Evolutionary conservation across 2,329 filamentous ascomycete species (phyloP).

Genomic region (Aspergillus sp.): DNA sequence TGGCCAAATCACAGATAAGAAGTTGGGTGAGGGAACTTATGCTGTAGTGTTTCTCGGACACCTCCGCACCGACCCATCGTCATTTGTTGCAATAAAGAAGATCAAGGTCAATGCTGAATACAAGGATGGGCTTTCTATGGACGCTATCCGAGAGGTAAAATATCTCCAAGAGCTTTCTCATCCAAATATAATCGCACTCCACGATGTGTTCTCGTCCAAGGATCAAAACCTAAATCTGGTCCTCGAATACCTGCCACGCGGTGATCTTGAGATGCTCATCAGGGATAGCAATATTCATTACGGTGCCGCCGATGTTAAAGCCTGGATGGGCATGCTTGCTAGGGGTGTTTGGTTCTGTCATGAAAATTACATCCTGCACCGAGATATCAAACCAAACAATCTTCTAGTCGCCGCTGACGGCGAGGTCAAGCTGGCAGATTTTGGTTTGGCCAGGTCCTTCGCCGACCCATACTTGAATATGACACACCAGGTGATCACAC

Average conservation of each 20-base stretch:
- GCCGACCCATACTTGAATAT: slow-evolving; percentile 85
- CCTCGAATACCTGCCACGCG: slow-evolving; percentile 88
- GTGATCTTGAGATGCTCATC: slow-evolving; percentile 92
- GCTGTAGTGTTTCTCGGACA: slow-evolving; percentile 92
- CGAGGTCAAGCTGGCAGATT: slow-evolving; percentile 94
- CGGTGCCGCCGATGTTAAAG: slow-evolving; percentile 87
- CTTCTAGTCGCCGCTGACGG: slow-evolving; percentile 90
- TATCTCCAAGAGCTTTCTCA: slow-evolving; percentile 92
- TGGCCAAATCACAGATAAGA: slow-evolving; percentile 62
- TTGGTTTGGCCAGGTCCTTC: slow-evolving; percentile 87
- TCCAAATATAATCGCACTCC: slow-evolving; percentile 90
- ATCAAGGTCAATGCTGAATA: slow-evolving; percentile 62
- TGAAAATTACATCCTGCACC: slow-evolving; percentile 88
- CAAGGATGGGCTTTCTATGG: slow-evolving; percentile 87
- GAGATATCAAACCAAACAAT: slow-evolving; percentile 99
- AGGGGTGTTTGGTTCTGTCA: slow-evolving; percentile 96
- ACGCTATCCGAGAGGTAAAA: slow-evolving; percentile 93
- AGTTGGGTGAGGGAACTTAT: slow-evolving; percentile 95
- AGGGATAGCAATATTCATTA: slow-evolving; percentile 83
- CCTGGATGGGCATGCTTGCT: slow-evolving; percentile 97
- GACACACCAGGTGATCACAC: slow-evolving; percentile 93
- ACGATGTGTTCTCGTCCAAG: slow-evolving; percentile 92
- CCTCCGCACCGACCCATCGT: slow-evolving; percentile 68
- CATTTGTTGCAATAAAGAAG: slow-evolving; percentile 70
- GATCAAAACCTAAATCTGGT: slow-evolving; percentile 96